Conservation (phyloP, 495 filamentous ascomycete species). For the Neurospora sp. region DNA sequence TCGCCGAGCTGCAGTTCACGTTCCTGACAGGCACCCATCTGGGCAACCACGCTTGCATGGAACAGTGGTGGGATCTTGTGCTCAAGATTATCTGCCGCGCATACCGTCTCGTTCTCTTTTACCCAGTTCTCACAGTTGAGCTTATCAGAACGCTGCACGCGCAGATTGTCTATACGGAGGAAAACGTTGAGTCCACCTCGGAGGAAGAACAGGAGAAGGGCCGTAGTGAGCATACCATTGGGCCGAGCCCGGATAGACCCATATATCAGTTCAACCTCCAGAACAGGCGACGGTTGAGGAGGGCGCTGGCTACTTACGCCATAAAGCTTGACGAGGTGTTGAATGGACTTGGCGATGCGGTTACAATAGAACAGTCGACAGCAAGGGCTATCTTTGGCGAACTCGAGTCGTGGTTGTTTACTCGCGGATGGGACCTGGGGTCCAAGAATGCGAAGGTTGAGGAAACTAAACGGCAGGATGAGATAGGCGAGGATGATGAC, state of each 20-base stretch:
- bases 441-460: neutral
- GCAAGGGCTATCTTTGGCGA: conserved; percentile 29
- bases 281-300: conserved; percentile 20
- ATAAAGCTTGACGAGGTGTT: conserved; percentile 29
- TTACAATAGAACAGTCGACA: conserved; percentile 22
- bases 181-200: conserved; percentile 40
- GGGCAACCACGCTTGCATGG: conserved; percentile 74
- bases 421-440: conserved; percentile 36
- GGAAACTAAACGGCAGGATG: conserved; percentile 29
- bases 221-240: neutral
- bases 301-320: conserved; percentile 33
- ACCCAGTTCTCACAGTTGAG: conserved; percentile 47
- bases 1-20: conserved; percentile 82
- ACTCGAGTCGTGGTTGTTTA: conserved; percentile 36
- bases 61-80: conserved; percentile 78
- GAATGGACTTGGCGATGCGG: conserved; percentile 14
- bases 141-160: conserved; percentile 54
- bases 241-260: conserved; percentile 11
- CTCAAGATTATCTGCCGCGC: conserved; percentile 59
- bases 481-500: conserved; percentile 70
- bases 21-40: conserved; percentile 75
- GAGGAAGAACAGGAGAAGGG: conserved; percentile 18
- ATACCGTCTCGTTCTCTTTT: conserved; percentile 44
- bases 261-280: conserved; percentile 43
- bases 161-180: conserved; percentile 62